Evolutionary conservation across 1,284 basidiomycete species (phyloP).

Genomic region (Irpex sp.): DNA sequence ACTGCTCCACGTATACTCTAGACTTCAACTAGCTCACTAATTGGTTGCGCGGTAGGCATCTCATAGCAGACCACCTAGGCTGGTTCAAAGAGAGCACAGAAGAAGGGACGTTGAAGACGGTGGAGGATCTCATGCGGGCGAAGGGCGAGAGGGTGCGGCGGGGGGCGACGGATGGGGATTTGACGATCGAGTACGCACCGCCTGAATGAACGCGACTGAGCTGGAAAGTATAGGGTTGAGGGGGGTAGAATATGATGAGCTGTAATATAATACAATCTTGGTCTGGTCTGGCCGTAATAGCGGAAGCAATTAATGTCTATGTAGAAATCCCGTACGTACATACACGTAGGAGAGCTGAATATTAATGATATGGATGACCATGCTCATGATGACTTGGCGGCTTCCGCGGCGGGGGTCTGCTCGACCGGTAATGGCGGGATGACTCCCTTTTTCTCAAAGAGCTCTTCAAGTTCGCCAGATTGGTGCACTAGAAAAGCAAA

Average conservation of each 20-base stretch:
- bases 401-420: conserved; percentile 13
- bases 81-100: conserved; percentile 87
- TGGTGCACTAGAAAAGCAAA: conserved; percentile 76
- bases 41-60: conserved; percentile 48
- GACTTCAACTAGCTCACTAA: neutral
- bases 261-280: neutral
- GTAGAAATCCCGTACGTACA: conserved; percentile 1
- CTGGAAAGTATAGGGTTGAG: neutral
- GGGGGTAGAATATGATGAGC: neutral
- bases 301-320: neutral
- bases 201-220: conserved; percentile 7
- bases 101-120: conserved; percentile 68
- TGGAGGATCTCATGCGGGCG: conserved; percentile 78
- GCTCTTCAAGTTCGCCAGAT: conserved; percentile 86
- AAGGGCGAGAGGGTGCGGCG: conserved; percentile 75
- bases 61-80: conserved; percentile 89
- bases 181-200: conserved; percentile 38
- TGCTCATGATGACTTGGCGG: conserved; percentile 12
- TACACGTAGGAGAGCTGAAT: neutral
- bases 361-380: neutral
- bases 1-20: neutral
- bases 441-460: conserved; percentile 74
- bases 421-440: conserved; percentile 38
- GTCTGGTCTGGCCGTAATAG: neutral
- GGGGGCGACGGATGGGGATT: conserved; percentile 45